These are phyloP conservation scores for Alternaria sp. DNA, from an alignment of 2,329 filamentous ascomycete species.

Conservation along the genomic window DNA sequence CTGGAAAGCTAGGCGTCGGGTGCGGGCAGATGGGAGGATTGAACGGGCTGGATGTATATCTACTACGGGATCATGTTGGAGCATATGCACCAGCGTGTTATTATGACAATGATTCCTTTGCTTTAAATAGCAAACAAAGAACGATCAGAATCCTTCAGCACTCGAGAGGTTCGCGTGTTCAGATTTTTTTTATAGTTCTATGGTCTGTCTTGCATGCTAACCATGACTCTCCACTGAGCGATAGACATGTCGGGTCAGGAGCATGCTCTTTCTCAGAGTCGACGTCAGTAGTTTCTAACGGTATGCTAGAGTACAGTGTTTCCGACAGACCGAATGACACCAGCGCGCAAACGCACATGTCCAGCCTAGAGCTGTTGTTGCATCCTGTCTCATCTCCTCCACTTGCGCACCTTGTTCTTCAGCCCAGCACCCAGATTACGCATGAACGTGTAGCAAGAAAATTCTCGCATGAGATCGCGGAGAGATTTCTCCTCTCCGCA, in stretches of 20 bases:
- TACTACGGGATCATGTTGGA: neutral
- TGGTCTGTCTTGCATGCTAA: neutral
- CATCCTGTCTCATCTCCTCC: neutral
- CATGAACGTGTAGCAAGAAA: neutral
- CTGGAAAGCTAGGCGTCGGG: neutral
- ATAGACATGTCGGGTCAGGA: neutral
- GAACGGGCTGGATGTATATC: neutral
- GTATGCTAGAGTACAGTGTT: neutral
- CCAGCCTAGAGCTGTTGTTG: neutral
- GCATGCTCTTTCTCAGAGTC: neutral
- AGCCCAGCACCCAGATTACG: neutral
- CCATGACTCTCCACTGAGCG: neutral
- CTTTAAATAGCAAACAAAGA: neutral
- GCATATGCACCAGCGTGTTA: neutral
- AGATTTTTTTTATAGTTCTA: neutral
- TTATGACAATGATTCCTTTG: neutral
- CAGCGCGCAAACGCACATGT: neutral
- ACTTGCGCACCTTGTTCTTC: neutral
- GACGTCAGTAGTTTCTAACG: neutral
- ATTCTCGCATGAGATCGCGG: neutral
- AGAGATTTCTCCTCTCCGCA: neutral
- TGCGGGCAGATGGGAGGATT: neutral
- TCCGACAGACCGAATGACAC: neutral
- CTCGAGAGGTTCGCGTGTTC: neutral
- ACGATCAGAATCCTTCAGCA: neutral